Conservation (phyloP, 495 filamentous ascomycete species). For the Bacidia gigantensis region DNA sequence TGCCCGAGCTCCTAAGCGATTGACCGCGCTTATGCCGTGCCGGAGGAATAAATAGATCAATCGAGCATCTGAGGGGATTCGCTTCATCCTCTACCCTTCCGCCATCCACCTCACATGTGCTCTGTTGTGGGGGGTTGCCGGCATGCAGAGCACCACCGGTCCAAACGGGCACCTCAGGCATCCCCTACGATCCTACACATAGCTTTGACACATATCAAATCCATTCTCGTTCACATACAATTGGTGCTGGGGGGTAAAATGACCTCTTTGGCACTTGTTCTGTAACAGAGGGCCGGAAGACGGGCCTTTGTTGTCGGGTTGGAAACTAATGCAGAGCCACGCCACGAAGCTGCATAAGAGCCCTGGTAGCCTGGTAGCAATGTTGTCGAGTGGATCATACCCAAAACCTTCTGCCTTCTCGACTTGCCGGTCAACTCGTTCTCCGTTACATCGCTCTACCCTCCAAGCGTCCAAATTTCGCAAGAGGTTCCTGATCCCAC, state of each 20-base stretch:
- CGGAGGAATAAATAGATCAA: slow-evolving; percentile 7
- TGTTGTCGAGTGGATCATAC: background rate
- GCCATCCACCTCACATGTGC: background rate
- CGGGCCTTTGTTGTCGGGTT: background rate
- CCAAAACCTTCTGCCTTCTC: background rate
- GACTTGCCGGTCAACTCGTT: background rate
- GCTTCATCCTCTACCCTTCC: background rate
- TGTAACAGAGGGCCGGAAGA: background rate
- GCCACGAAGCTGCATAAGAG: background rate
- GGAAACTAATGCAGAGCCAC: slow-evolving; percentile 1
- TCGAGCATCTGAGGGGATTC: too few relatives aligned
- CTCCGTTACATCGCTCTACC: slow-evolving; percentile 2
- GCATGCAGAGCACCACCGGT: background rate
- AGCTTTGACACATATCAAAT: background rate
- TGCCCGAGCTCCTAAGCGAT: slow-evolving; percentile 13
- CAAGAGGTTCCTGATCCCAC: background rate
- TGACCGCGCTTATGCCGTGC: slow-evolving; percentile 7
- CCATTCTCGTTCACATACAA: background rate
- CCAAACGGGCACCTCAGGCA: background rate
- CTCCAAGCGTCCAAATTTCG: background rate
- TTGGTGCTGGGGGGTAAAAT: background rate
- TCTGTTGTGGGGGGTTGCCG: background rate
- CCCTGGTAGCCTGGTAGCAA: background rate
- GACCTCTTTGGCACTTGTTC: background rate
- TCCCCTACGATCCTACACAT: background rate